phyloP scores from a whole-genome alignment of 495 filamentous ascomycete species.

The Podospora tetraspora region DNA sequence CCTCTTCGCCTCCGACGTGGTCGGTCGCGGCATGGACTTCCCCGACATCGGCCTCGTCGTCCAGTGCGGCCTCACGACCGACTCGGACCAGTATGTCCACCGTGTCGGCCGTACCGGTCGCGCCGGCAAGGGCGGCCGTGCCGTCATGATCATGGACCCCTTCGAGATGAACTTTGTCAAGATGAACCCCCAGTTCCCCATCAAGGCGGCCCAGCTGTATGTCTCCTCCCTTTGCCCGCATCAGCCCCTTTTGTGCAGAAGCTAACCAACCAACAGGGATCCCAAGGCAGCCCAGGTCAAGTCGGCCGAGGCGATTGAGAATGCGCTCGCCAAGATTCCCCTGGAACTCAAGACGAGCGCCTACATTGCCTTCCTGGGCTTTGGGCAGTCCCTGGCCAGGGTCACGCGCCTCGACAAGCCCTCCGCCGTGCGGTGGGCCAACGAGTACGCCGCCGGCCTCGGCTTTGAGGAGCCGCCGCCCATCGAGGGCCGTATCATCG shows the following conservation, averaged over 20 bases:
- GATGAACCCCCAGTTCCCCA: slow-evolving; percentile 28
- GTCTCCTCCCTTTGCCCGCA: neutral
- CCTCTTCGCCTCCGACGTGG: slow-evolving; percentile 83
- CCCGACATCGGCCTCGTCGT: slow-evolving; percentile 71
- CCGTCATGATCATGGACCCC: slow-evolving; percentile 77
- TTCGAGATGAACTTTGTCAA: slow-evolving; percentile 66
- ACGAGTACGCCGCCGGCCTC: slow-evolving; percentile 22
- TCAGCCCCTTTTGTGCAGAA: neutral
- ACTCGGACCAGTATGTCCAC: slow-evolving; percentile 78
- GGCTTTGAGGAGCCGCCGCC: slow-evolving; percentile 21
- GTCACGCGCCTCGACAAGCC: slow-evolving; percentile 11
- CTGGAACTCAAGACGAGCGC: slow-evolving; percentile 22
- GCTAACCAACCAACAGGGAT: neutral
- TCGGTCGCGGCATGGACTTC: slow-evolving; percentile 83
- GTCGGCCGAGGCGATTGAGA: slow-evolving; percentile 20
- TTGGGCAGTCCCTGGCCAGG: slow-evolving; percentile 20
- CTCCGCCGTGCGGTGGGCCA: slow-evolving; percentile 23
- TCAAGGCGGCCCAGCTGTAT: slow-evolving; percentile 22
- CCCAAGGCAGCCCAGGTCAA: slow-evolving; percentile 3
- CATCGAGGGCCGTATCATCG: slow-evolving; percentile 14
- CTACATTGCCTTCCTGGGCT: slow-evolving; percentile 28
- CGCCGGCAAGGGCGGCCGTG: slow-evolving; percentile 71
- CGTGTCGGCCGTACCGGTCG: slow-evolving; percentile 88
- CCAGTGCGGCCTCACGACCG: slow-evolving; percentile 82
- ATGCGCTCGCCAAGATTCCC: slow-evolving; percentile 26